Base-by-base conservation (phyloP, 2,329 filamentous ascomycete species). In the Fusarium lyarnte region DNA sequence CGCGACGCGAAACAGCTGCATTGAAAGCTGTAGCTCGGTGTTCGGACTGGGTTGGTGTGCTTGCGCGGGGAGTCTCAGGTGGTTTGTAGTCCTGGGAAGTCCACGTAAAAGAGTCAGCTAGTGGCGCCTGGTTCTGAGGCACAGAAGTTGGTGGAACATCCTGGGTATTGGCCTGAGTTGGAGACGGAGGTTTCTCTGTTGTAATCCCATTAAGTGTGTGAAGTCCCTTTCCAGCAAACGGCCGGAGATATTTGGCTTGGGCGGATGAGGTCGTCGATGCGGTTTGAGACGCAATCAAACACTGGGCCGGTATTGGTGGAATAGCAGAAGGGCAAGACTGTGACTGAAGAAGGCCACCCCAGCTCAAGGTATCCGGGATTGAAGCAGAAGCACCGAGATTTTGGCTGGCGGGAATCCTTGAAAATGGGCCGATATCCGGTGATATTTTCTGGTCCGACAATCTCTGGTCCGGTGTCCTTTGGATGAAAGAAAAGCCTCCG, bases 331-430 rank as follows among this genome's bases (percentile, higher is more conserved):
- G 79, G 38, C 79, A 79, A 21, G 80, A 75, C 27, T 83, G 82
- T 12, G 85, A 84, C 65, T 83, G 83, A 47, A 83, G 69, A 27
- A 83, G 76, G 25, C 84, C 83, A 29, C 80, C 81, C 87, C 87
- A 90, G 75, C 82, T 82, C 69, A 89, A 78, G 8, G 88, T 90
- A 80, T 90, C 88, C 21, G 88, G 88, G 66, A 90, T 80, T 8
- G 78, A 78, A 71, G 76, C 73, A 68, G 78, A 77, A 71, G 76
- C 72, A 61, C 63, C 70, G 65, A 69, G 69, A 58, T 66, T 66
- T 41, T 70, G 69, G 38, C 73, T 76, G 42, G 62, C 42, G 35
- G 58, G 52, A 19, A 64, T 74, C 65, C 66, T 74, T 31, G 66
- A 35, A n/a, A 58, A 59, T 36, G 41, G 27, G 43, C 55, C 69